Evolutionary conservation across 2,329 filamentous ascomycete species (phyloP), one percentile per base, ranked within the genome.

Genomic region (Diaporthe citrichinensis): DNA sequence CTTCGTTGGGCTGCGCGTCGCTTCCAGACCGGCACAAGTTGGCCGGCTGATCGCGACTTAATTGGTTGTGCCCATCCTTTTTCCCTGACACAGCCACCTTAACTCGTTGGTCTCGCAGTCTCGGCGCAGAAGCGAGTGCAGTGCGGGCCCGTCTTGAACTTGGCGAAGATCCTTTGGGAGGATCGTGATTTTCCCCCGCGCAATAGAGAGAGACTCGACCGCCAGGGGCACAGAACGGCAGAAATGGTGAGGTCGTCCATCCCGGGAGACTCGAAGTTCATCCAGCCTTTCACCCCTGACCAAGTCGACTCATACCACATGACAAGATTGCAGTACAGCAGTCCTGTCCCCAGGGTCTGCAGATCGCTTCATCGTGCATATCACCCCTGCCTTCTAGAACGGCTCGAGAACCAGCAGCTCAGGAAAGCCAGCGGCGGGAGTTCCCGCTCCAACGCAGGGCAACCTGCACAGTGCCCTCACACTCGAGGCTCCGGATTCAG

Each of bases 51-150:
- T 69, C 49, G 31, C n/a, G 49, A 41, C n/a, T 69, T 69, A 17
- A 69, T 69, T 69, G 65, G 65, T 41, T 55, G 65, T 55, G 65
- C 49, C 49, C 49, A 55, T 69, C 51, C 65, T 69, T 69, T 69
- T 69, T 69, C 49, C 65, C 39, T 4, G 46, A 55, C 65, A 69
- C 65, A 69, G 65, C 65, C 65, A 53, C 65, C 65, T 55, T 41
- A n/a, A 69, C n/a, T 9, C 49, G 49, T 31, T 39, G 65, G 65
- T 69, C 31, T 68, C 65, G 34, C 46, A 69, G 49, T 53, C 65
- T 69, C 46, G 65, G 65, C 65, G 65, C 65, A 69, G 65, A 69
- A 69, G 65, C 65, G 65, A 69, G 65, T 55, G 65, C n/a, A 69
- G 6, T 55, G 49, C 49, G 65, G 65, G n/a, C 65, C 65, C 65